phyloP scores from a whole-genome alignment of 2,329 filamentous ascomycete genomes.

The Penicillium sp. region DNA sequence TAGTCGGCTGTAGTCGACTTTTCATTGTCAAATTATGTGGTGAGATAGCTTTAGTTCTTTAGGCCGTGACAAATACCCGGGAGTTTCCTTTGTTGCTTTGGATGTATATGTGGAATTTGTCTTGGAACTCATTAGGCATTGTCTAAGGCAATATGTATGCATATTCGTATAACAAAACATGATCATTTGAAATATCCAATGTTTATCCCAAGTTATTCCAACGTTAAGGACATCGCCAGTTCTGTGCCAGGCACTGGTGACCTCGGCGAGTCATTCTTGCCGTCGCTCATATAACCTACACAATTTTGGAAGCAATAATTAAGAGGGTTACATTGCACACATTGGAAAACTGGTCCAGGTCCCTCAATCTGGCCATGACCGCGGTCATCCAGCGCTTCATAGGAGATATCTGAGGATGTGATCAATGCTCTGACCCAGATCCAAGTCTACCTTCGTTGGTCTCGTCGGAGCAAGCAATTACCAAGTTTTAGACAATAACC shows the following conservation, averaged over 20 bases:
- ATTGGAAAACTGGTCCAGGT: neutral
- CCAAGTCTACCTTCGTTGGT: neutral
- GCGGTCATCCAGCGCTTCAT: neutral
- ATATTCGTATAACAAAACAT: neutral
- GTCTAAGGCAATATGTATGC: neutral
- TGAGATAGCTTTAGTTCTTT: neutral
- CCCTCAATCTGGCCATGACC: neutral
- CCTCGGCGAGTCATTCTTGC: neutral
- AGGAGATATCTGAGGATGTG: neutral
- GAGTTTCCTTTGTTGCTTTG: neutral
- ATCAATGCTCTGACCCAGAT: neutral
- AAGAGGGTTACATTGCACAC: neutral
- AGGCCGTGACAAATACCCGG: constrained; percentile 3
- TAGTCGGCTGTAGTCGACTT: neutral
- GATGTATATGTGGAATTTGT: neutral
- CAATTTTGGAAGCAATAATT: neutral
- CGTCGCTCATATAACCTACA: too few relatives aligned
- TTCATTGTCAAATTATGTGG: neutral
- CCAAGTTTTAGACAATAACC: neutral
- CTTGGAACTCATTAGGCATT: neutral
- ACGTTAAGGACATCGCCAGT: neutral
- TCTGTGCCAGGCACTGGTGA: neutral
- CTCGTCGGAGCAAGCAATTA: neutral
- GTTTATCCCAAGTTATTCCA: neutral
- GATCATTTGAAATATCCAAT: neutral